Percentiles rank a stretch among this genome's conserved stretches.
Conservation (phyloP, 257 asterid species). For the Scutellaria minor region DNA sequence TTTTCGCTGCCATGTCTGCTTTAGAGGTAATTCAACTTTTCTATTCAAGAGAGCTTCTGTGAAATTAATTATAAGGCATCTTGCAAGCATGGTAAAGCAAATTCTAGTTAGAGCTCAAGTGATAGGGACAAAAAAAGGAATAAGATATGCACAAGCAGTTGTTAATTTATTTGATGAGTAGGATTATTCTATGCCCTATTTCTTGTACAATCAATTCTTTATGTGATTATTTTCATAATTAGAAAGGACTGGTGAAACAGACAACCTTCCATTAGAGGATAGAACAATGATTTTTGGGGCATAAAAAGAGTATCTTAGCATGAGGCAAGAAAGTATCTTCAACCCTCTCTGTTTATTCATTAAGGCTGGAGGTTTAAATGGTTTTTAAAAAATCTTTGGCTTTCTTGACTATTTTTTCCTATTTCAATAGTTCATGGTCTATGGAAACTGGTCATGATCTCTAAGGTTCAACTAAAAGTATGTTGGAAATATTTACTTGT, state of each 20-base stretch:
- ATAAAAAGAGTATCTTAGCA: conserved; percentile 9
- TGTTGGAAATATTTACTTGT: neutral
- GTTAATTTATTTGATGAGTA: conserved; percentile 9
- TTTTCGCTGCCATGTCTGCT: conserved; percentile 99
- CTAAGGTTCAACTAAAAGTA: neutral
- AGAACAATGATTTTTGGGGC: neutral
- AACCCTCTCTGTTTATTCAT: neutral
- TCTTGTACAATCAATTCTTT: conserved; percentile 13
- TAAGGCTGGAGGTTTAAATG: conserved; percentile 1
- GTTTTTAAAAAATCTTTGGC: neutral
- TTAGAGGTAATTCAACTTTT: conserved; percentile 75
- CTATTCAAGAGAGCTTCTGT: conserved; percentile 6
- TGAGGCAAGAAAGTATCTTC: conserved; percentile 3
- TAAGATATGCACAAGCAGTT: neutral
- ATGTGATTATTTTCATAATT: conserved; percentile 5
- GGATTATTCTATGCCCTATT: neutral
- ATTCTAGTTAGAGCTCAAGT: conserved; percentile 20
- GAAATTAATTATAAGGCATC: neutral
- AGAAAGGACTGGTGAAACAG: neutral
- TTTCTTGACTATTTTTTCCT: conserved; percentile 12
- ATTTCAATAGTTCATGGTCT: conserved; percentile 21
- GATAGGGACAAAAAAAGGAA: neutral
- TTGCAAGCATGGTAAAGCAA: conserved; percentile 18
- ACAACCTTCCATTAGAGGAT: conserved; percentile 5
- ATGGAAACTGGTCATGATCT: conserved; percentile 17